A percentile compares a stretch with the other conserved stretches of the same genome.
phyloP scores from a whole-genome alignment of 2,329 filamentous ascomycete genomes.

The Microcyclosporella mali region DNA sequence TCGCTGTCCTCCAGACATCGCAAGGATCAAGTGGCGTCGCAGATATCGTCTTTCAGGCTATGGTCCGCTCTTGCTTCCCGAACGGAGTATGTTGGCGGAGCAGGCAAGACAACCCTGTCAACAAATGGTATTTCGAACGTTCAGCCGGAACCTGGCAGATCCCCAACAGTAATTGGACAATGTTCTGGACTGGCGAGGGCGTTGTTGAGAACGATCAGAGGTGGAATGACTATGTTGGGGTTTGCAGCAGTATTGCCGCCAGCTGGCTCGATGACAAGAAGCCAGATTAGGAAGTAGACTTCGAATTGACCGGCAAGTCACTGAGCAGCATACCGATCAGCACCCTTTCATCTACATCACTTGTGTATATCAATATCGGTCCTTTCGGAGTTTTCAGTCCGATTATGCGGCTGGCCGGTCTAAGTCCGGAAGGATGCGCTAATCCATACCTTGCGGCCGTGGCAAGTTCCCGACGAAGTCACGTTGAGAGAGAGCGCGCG shows the following conservation, averaged over 20 bases:
- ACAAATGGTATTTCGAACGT: constrained; percentile 98
- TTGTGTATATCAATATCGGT: too few species aligned
- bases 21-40: constrained; percentile 83
- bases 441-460: too few species aligned
- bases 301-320: background rate
- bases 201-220: constrained; percentile 41
- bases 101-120: constrained; percentile 85
- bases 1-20: constrained; percentile 80
- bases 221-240: constrained; percentile 45
- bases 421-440: too few species aligned
- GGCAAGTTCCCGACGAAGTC: too few species aligned
- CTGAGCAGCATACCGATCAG: background rate
- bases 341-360: too few species aligned
- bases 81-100: constrained; percentile 88
- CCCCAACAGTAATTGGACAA: constrained; percentile 79
- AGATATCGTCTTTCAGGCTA: constrained; percentile 92
- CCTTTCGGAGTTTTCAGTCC: too few species aligned
- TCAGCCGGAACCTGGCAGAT: constrained; percentile 78
- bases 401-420: too few species aligned
- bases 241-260: constrained; percentile 43
- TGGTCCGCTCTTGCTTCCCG: constrained; percentile 85
- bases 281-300: constrained; percentile 19
- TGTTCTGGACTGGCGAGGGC: constrained; percentile 87
- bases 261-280: constrained; percentile 41
- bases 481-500: too few species aligned